Evolutionary conservation across 2,329 filamentous ascomycete species (phyloP).

Genomic region (Mariannaea sp.): DNA sequence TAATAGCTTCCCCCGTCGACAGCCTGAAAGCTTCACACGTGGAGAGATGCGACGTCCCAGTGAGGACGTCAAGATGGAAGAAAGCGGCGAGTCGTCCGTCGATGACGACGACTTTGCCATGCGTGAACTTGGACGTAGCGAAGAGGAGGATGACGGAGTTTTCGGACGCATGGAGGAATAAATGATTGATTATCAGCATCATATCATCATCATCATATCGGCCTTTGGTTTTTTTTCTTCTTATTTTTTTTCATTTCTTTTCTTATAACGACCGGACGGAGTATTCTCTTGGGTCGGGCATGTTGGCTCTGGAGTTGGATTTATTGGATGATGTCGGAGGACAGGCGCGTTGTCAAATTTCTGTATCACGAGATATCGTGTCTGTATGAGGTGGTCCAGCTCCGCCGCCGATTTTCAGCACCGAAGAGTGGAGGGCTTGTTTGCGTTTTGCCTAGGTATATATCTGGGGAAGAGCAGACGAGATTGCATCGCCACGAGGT

Average conservation of each 20-base stretch:
- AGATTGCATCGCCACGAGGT: conserved; percentile 65
- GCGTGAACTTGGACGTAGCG: conserved; percentile 67
- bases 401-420: conserved; percentile 69
- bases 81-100: conserved; percentile 65
- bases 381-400: conserved; percentile 60
- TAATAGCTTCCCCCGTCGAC: conserved; percentile 64
- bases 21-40: conserved; percentile 69
- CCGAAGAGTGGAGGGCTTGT: conserved; percentile 66
- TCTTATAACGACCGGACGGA: conserved; percentile 23
- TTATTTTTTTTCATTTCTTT: not conserved
- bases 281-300: conserved; percentile 37
- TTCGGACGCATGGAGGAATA: conserved; percentile 97
- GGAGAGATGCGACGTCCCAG: conserved; percentile 56
- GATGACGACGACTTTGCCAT: conserved; percentile 71
- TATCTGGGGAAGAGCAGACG: conserved; percentile 35
- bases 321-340: conserved; percentile 42
- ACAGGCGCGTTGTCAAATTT: conserved; percentile 49
- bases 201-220: conserved; percentile 24
- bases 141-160: conserved; percentile 93
- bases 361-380: conserved; percentile 53
- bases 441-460: conserved; percentile 30
- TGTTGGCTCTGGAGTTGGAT: conserved; percentile 42
- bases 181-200: conserved; percentile 31
- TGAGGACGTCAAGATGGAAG: conserved; percentile 70
- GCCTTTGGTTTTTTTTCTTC: conserved; percentile 27